Evolutionary conservation across 139 green algal genomes (phyloP), one percentile per base, ranked within the genome.

Genomic region (Auxenochlorella protothecoides): DNA sequence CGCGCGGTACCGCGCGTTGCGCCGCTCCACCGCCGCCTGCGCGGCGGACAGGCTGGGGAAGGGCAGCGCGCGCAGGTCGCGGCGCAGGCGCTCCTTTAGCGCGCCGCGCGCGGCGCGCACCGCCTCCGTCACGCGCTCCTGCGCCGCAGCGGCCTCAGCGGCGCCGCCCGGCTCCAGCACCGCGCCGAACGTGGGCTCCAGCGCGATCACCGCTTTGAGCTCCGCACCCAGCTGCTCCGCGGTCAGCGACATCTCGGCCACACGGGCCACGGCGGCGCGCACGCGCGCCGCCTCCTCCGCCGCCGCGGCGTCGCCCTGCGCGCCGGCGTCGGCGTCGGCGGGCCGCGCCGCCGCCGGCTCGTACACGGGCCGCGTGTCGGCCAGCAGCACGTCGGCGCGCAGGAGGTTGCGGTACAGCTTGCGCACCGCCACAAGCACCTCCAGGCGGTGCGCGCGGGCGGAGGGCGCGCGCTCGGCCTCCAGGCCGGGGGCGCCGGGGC

Each of bases 201-300:
- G 27, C 27, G 27, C 27, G 27, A 44, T 44, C 27, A 44, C 27
- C 27, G 27, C 27, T 1, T 44, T 44, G 27, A 44, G 27, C 27
- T 44, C 27, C 27, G 27, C 27, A 1, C 27, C 27, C 27, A 95
- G 74, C 78, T 93, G 83, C 59, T 95, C 90, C 16, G 87, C 79
- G 5, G 88, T 93, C 52, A 95, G 82, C 77, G 87, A 77, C 85
- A 96, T 91, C 68, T 95, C 90, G 6, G 88, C 88, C 53, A 93
- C 83, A 10, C 83, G 53, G 63, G 89, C 86, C 16, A 95, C 70
- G 44, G 89, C 88, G 44, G 78, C 74, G 56, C 87, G 79, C 55
- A 79, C 60, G 2, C 56, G 52, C 66, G 78, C 61, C 63, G 70
- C 59, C 44, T 78, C 72, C 64, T 79, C 71, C 5, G 55, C 73